Evolutionary conservation across 192 early-diverging fungal genomes (phyloP), one percentile per base, ranked within the genome.

Genomic region (Backusella macrospora): DNA sequence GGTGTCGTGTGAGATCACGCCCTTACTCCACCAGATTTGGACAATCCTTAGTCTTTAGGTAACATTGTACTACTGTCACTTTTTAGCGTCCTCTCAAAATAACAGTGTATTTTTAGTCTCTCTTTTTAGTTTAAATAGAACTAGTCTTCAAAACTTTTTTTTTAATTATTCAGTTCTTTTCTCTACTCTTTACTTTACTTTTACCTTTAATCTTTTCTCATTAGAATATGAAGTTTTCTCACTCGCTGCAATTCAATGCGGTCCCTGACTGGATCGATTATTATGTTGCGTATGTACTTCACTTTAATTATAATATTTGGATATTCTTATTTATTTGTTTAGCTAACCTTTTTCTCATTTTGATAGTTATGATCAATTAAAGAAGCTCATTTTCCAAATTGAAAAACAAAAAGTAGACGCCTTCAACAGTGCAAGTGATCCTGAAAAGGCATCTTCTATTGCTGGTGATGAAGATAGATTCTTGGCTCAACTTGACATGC

Each of bases 181-280:
- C 23, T 52, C 62, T 62, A n/a, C 18, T 46, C 42, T 47, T 74
- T 49, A n/a, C 18, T 49, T 59, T 34, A 29, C 47, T 16, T 43
- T 21, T 47, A 34, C 34, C 29, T 70, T 38, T 62, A 62, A 18
- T 62, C 34, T 29, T 21, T 62, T 68, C 37, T 12, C 39, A 44
- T 23, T 71, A 40, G 16, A 39, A 23, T 23, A 96, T 98, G 95
- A 98, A 98, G 86, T 98, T 98, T 74, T 93, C 95, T 23, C 92
- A 94, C 79, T 89, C 91, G 29, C 86, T 98, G 62, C 92, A 96
- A 82, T 90, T 98, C 76, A 98, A 98, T 75, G 89, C 93, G 43
- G 92, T 94, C 40, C 92, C 92, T 68, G 92, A 94, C 80, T 94
- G 92, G 92, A 86, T 89, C 78, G 90, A 90, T 70, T 88, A 91